phyloP scores from a whole-genome alignment of 192 early-diverging fungal species.

The Rhizoclosmatium globosum region DNA sequence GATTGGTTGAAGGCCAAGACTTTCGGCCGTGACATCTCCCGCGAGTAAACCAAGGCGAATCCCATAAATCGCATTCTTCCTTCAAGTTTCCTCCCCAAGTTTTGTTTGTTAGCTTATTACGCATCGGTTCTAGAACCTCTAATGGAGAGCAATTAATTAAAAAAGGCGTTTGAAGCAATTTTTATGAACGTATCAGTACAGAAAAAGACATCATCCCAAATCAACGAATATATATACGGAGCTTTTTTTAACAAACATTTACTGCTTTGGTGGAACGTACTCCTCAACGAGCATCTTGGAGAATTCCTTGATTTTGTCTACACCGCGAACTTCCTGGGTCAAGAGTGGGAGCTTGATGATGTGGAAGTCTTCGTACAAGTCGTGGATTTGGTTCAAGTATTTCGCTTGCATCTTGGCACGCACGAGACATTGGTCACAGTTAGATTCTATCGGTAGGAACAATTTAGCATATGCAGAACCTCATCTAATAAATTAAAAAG shows the following conservation, averaged over 20 bases:
- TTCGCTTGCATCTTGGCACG: slow-evolving; percentile 99
- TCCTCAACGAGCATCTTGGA: slow-evolving; percentile 91
- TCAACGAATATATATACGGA: slow-evolving; percentile 36
- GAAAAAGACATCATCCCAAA: too few species aligned
- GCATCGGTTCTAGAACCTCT: too few species aligned
- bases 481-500: neutral
- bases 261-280: slow-evolving; percentile 48
- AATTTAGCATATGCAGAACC: neutral
- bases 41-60: slow-evolving; percentile 73
- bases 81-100: too few species aligned
- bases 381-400: slow-evolving; percentile 98
- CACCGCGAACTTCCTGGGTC: slow-evolving; percentile 96
- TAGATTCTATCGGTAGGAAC: slow-evolving; percentile 43
- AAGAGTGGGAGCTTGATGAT: slow-evolving; percentile 92
- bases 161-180: too few species aligned
- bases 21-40: slow-evolving; percentile 91
- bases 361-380: slow-evolving; percentile 99
- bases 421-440: slow-evolving; percentile 79
- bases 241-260: neutral
- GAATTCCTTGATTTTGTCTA: slow-evolving; percentile 90
- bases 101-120: too few species aligned
- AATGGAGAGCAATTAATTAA: too few species aligned
- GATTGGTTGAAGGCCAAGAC: slow-evolving; percentile 92
- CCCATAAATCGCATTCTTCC: too few species aligned
- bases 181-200: too few species aligned